A percentile compares a stretch with the other conserved stretches of the same genome.
Evolutionary conservation across 78 protist species (phyloP).

Genomic region (Reticulomyxa filosa): DNA sequence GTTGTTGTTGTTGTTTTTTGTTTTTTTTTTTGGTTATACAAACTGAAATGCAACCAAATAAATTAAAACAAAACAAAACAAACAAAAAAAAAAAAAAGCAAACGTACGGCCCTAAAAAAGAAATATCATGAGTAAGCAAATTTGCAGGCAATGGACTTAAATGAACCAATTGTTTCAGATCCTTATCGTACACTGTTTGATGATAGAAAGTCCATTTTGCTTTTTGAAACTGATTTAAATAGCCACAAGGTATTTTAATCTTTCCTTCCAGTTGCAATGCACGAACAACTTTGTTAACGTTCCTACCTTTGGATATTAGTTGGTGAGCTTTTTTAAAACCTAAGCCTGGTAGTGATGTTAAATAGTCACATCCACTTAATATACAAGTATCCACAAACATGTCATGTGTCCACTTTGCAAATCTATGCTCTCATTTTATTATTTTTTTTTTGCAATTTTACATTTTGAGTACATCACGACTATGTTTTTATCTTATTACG

Average conservation of each 20-base stretch:
- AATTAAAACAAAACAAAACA: no score
- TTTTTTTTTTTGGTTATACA: no score
- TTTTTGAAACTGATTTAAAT: neutral
- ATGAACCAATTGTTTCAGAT: neutral
- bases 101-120: conserved; percentile 2
- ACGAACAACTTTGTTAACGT: conserved; percentile 14
- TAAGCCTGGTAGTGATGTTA: conserved; percentile 48
- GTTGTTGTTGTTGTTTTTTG: no score
- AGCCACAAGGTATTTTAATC: neutral
- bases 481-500: no score
- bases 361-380: conserved; percentile 86
- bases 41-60: no score
- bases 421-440: no score
- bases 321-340: conserved; percentile 68
- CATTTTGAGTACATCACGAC: no score
- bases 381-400: conserved; percentile 37
- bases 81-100: no score
- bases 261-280: neutral
- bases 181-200: neutral
- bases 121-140: neutral
- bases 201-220: neutral
- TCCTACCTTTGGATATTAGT: conserved; percentile 15
- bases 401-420: neutral
- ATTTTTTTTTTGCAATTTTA: no score
- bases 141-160: neutral